These are phyloP conservation scores for Lunasporangiospora selenospora DNA, from an alignment of 192 early-diverging fungal genomes.

Conservation along the genomic window DNA sequence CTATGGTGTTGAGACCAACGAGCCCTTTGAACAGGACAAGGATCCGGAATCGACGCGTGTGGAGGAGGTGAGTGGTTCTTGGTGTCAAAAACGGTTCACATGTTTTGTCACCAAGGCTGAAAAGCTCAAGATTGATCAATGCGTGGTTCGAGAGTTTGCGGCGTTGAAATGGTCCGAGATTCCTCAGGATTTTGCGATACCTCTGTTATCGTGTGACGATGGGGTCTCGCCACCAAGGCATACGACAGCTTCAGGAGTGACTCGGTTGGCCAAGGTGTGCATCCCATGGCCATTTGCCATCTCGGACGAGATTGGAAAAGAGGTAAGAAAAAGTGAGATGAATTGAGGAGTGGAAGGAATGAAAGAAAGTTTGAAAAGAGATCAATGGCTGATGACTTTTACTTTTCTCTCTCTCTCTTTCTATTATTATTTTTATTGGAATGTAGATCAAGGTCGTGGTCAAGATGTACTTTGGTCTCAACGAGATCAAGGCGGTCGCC, in stretches of 20 bases:
- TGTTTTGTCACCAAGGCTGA: background rate
- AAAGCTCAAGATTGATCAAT: conserved; percentile 7
- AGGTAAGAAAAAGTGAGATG: no score
- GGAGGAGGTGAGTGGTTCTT: background rate
- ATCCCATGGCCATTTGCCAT: conserved; percentile 2
- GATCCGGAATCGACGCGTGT: conserved; percentile 10
- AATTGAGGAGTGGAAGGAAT: no score
- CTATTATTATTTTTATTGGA: background rate
- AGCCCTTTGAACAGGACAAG: conserved; percentile 33
- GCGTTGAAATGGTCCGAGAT: no score
- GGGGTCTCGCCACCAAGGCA: background rate
- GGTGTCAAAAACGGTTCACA: background rate
- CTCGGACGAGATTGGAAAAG: no score
- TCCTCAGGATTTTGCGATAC: no score
- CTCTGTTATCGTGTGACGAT: background rate
- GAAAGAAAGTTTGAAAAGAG: no score
- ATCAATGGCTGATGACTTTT: background rate
- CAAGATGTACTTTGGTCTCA: conserved; percentile 6
- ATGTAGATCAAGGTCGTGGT: no score
- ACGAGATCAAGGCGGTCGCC: conserved; percentile 1
- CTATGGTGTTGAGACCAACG: conserved; percentile 41
- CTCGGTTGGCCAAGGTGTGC: background rate
- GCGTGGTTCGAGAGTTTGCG: no score
- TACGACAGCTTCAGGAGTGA: conserved; percentile 1
- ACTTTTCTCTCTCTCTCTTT: background rate